These are phyloP conservation scores for Fusarium algeriense DNA, from an alignment of 2,329 filamentous ascomycete species.

Conservation along the genomic window DNA sequence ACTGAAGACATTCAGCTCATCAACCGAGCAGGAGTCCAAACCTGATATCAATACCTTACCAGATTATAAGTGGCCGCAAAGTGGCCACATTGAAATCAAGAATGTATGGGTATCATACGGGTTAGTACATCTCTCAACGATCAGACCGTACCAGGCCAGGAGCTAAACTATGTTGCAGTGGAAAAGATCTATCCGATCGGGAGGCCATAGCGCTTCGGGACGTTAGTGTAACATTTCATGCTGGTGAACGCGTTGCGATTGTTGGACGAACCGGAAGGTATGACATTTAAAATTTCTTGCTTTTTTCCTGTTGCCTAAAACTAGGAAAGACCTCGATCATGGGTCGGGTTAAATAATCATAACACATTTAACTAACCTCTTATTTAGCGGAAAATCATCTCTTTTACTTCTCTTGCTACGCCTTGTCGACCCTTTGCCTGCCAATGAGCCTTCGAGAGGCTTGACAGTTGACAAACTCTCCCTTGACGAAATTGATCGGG, in stretches of 20 bases:
- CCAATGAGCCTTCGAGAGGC: slow-evolving; percentile 2
- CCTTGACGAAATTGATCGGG: slow-evolving; percentile 54
- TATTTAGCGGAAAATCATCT: slow-evolving; percentile 57
- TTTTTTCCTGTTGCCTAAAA: too few relatives aligned
- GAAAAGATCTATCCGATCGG: not conserved
- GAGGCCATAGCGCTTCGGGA: slow-evolving; percentile 9
- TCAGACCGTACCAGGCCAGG: not conserved
- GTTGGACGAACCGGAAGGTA: slow-evolving; percentile 24
- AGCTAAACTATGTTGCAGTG: not conserved
- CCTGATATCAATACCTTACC: not conserved
- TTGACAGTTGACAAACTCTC: slow-evolving; percentile 59
- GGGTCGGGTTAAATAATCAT: too few relatives aligned
- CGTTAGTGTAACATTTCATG: not conserved
- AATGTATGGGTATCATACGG: slow-evolving; percentile 24
- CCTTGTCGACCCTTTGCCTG: slow-evolving; percentile 53
- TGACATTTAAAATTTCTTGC: too few relatives aligned
- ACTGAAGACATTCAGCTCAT: slow-evolving; percentile 16
- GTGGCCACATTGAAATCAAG: slow-evolving; percentile 6
- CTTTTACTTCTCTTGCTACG: slow-evolving; percentile 54
- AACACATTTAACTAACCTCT: too few relatives aligned
- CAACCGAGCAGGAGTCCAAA: slow-evolving; percentile 1
- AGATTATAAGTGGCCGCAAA: slow-evolving; percentile 15
- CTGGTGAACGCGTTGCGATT: slow-evolving; percentile 11
- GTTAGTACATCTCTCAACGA: not conserved
- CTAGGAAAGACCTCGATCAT: too few relatives aligned